Evolutionary conservation across 2,329 filamentous ascomycete species (phyloP), one percentile per base, ranked within the genome.

Genomic region (Phyllosticta citribraziliensis): DNA sequence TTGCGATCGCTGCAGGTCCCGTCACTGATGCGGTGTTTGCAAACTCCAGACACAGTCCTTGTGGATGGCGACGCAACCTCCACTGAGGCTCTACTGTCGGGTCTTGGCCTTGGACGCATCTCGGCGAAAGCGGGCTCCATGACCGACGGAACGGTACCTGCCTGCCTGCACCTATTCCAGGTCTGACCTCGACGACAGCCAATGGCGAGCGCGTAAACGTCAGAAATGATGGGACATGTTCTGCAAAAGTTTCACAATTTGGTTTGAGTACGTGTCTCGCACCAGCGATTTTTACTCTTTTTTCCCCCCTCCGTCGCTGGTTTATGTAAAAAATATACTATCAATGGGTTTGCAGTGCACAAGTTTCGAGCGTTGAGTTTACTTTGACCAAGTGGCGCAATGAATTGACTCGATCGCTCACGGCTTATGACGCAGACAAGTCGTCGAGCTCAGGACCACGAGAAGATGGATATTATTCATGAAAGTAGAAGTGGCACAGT

Each of bases 11-110:
- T n/a, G 40, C 17, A 47, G n/a, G 40, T 47, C 33, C 25, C 19
- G 35, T 56, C 52, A 60, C 53, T 25, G 53, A 33, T 35, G 58
- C 58, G 24, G 58, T 54, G 27, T 40, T 55, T 47, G 58, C 58
- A 50, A 47, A 17, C 40, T n/a, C 17, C 11, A 51, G 35, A 19
- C 40, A 33, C 52, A 22, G 53, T 35, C 33, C 52, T 55, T 25
- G 40, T 25, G 40, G 33, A 20, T 56, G 53, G 5, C 50, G 53
- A 52, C 35, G 33, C 58, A 47, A 30, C 52, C 40, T 12, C 56
- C 59, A n/a, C 22, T 61, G 59, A 61, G 59, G 59, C 59, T 61
- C 59, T 61, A 50, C 54, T 30, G 55, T 30, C 59, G 54, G 56
- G 56, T 54, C 59, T 61, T 57, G 59, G 55, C 53, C 55, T 47